Base-by-base conservation (phyloP, 2,329 filamentous ascomycete genomes). In the Pseudonectria buxi region DNA sequence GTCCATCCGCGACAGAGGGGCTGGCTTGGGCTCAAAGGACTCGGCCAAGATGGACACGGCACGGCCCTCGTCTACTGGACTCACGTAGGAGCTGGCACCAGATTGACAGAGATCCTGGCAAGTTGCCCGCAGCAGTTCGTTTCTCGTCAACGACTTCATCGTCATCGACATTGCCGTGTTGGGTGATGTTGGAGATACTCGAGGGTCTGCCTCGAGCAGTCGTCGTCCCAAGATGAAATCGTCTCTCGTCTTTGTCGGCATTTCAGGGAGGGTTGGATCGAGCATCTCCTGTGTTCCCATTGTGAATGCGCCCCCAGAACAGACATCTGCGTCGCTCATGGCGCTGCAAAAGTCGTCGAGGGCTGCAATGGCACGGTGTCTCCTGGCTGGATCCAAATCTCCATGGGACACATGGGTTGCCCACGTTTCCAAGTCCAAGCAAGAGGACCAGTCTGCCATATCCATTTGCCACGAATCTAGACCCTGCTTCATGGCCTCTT, bases 391-490 rank as follows among this genome's bases (percentile, higher is more conserved):
- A 37, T 45, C 28, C 15, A 14, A 39, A 16, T 7, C 36, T 7
- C 25, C 24, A 13, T 32, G 30, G 24, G 40, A 43, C 3, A 61
- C 31, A 15, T 47, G 45, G 2, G 54, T 36, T 6, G 63, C 60
- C 62, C 68, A 71, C 2, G 53, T 45, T 2, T 50, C 35, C 34
- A 73, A 43, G 28, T 64, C 57, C 15, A 62, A 43, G 14, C 58
- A 62, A 32, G 62, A 59, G 49, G 68, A 65, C 64, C 77, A 80
- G 39, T 81, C 70, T 12, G 72, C 71, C 14, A 80, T 54, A 49
- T 81, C 78, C 22, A 88, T 57, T 14, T 67, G 62, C 81, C 86
- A 90, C 41, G 76, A 74, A 25, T 78, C 65, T 71, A 82, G 83
- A 2, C 71, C 61, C 56, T 88, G 78, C 28, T 71, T 68, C 42